Conservation (phyloP, 2,329 filamentous ascomycete genomes). For the Aspergillus sp. region DNA sequence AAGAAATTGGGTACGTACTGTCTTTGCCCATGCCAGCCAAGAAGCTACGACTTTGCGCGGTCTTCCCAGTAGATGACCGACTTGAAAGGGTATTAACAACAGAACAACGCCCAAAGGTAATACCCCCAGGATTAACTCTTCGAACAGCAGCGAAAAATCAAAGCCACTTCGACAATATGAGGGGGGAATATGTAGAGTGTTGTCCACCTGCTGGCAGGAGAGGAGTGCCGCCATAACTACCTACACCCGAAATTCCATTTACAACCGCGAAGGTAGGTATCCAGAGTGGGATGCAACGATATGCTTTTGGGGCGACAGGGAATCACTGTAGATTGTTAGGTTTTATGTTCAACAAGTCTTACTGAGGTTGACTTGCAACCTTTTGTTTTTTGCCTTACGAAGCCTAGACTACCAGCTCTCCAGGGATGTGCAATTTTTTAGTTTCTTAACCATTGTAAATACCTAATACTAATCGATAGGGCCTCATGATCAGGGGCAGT, state of each 20-base stretch:
- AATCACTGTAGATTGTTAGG: not conserved
- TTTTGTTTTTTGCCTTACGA: not conserved
- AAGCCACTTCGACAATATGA: conserved; percentile 42
- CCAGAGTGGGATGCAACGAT: not conserved
- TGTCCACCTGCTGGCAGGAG: conserved; percentile 36
- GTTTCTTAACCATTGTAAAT: not conserved
- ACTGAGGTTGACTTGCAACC: not conserved
- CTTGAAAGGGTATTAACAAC: conserved; percentile 35
- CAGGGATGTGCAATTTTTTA: not conserved
- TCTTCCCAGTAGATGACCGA: conserved; percentile 38
- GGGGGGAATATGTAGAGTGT: conserved; percentile 37
- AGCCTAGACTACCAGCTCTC: not conserved
- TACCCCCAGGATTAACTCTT: conserved; percentile 44
- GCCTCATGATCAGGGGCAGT: not conserved
- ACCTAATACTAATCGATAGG: not conserved
- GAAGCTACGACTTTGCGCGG: conserved; percentile 38
- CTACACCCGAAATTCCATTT: conserved; percentile 22
- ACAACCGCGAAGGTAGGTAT: conserved; percentile 15
- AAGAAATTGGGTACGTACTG: conserved; percentile 33
- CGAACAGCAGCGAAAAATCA: conserved; percentile 51
- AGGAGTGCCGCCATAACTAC: conserved; percentile 32
- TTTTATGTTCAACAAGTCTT: not conserved
- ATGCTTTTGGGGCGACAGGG: not conserved
- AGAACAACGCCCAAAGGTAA: conserved; percentile 41
- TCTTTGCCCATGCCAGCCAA: conserved; percentile 33